These are phyloP conservation scores for Penicillium manginii DNA, from an alignment of 495 filamentous ascomycete species.

Conservation along the genomic window DNA sequence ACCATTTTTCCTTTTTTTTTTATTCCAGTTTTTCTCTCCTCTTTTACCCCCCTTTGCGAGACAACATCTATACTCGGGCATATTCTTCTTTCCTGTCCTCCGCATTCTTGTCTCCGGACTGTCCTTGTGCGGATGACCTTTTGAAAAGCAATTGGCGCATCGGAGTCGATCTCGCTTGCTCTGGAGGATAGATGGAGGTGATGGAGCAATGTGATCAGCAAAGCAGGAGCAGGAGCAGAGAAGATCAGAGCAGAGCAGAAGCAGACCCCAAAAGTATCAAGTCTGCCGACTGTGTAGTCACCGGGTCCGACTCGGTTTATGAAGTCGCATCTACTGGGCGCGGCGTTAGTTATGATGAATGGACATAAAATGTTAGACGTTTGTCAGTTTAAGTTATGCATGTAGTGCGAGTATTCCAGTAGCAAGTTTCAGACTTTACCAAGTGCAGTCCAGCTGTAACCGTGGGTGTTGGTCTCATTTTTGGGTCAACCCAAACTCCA, in stretches of 20 bases:
- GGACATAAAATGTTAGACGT: slow-evolving; percentile 29
- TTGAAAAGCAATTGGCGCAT: slow-evolving; percentile 37
- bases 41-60: slow-evolving; percentile 13
- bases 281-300: slow-evolving; percentile 18
- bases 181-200: not conserved
- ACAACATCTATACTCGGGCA: slow-evolving; percentile 13
- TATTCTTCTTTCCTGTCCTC: slow-evolving; percentile 7
- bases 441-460: too few relatives aligned
- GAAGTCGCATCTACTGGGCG: slow-evolving; percentile 35
- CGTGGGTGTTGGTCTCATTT: not conserved
- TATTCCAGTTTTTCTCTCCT: slow-evolving; percentile 12
- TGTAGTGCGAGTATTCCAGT: not conserved
- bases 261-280: not conserved
- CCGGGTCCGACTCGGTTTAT: slow-evolving; percentile 27
- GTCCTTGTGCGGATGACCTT: slow-evolving; percentile 4
- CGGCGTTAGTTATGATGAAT: slow-evolving; percentile 46
- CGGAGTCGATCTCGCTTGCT: slow-evolving; percentile 41
- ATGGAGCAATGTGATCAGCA: slow-evolving; percentile 16
- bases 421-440: too few relatives aligned
- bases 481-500: slow-evolving; percentile 1
- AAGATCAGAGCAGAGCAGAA: slow-evolving; percentile 12
- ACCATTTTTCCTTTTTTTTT: slow-evolving; percentile 17
- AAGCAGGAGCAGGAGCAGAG: slow-evolving; percentile 19
- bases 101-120: slow-evolving; percentile 16
- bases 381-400: not conserved